phyloP scores from a whole-genome alignment of 192 early-diverging fungal genomes.

The Coemansia sp. region DNA sequence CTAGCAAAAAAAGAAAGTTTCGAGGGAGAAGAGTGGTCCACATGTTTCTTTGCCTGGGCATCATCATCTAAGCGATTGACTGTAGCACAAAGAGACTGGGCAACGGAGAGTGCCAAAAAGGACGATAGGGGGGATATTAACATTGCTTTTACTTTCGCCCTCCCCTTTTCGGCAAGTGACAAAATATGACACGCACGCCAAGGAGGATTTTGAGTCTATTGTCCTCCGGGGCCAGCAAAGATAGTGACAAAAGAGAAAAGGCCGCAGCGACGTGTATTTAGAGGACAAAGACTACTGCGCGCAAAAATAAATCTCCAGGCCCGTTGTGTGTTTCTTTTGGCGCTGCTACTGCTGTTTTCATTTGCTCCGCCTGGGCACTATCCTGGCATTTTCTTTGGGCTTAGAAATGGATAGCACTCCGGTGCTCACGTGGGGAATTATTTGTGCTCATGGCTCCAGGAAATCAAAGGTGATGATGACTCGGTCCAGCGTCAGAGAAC shows the following conservation, averaged over 20 bases:
- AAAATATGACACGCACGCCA: background rate
- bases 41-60: background rate
- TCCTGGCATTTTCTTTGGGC: background rate
- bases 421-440: background rate
- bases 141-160: background rate
- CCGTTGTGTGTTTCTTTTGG: background rate
- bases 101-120: background rate
- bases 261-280: background rate
- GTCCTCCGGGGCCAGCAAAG: background rate
- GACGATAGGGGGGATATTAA: background rate
- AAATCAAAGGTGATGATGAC: background rate
- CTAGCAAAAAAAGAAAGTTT: background rate
- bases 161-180: slow-evolving; percentile 4
- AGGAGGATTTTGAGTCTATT: slow-evolving; percentile 2
- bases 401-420: background rate
- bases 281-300: slow-evolving; percentile 9
- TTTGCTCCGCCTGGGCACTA: slow-evolving; percentile 6
- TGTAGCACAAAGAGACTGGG: slow-evolving; percentile 2
- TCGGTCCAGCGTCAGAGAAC: background rate
- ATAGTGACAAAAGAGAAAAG: background rate
- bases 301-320: slow-evolving; percentile 6
- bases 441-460: background rate
- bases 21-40: background rate
- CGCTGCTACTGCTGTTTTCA: slow-evolving; percentile 10
- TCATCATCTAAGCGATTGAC: background rate